Evolutionary conservation across 208 protist genomes (phyloP), one percentile per base, ranked within the genome.

Genomic region (Leishmania amazonensis): DNA sequence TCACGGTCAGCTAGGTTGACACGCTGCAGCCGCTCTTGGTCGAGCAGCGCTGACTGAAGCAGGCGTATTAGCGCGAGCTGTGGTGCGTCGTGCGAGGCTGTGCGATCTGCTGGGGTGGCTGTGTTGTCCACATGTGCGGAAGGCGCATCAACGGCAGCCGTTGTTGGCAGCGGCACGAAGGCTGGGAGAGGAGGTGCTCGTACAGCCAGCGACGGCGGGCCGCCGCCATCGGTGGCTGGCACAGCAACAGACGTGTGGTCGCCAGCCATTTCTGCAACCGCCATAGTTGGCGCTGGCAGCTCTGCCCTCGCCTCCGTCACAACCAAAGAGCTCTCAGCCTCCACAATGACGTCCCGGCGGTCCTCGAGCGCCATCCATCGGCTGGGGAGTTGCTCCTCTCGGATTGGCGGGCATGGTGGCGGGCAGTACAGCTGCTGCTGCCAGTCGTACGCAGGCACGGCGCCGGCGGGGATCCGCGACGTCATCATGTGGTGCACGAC

Each of bases 291-390:
- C 38, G 64, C 5, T 24, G 65, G 49, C 73, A 47, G 4, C 73
- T 47, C 73, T 40, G 53, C 35, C 53, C 19, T 62, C 19, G 31
- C 65, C 35, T 64, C 53, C 53, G 38, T 45, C 70, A 51, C 70
- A n/a, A 35, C 70, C 24, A 35, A 11, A 51, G 19, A 40, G 8
- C 31, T 47, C 49, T 83, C 70, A 4, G 72, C 51, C 76, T 90
- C 86, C 15, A 91, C 88, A 53, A 90, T 84, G 1, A 91, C 86
- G 74, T 91, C 85, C 35, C 83, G 78, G 11, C 83, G 75, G 40
- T 88, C 83, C 68, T 91, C 88, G 35, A 85, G 80, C 38, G 21
- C 64, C 70, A 75, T 75, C 54, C 77, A 53, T n/a, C 62, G 54
- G 54, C 81, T 76, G 38, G 79, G 76, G 11, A 74, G 71, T 47